Base-by-base conservation (phyloP, 2,329 filamentous ascomycete species). In the Pestalotiopsis sp. region DNA sequence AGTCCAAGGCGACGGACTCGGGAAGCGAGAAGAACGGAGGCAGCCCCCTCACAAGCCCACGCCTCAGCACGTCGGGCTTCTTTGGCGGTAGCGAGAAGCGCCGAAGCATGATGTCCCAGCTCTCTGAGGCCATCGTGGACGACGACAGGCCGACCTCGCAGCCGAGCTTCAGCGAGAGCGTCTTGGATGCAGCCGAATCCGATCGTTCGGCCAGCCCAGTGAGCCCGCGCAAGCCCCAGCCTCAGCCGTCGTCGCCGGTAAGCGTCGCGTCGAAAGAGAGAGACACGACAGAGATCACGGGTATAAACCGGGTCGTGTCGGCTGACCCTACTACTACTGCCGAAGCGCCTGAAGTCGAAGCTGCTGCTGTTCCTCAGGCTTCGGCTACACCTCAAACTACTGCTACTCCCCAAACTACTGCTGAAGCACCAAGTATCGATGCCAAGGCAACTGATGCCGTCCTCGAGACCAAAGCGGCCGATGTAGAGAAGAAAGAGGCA, bases 121-220 rank as follows among this genome's bases (percentile, higher is more conserved):
- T 12, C 41, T 67, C 65, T 13, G 70, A 70, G 36, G 71, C 72
- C 49, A 75, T 74, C 68, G 72, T 77, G 69, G 71, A 72, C 12
- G 68, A 70, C 62, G 64, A 68, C 27, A 71, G 81, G 60, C 81
- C 81, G 14, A 70, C 72, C 20, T 83, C 80, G 45, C 81, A 82
- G 68, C 79, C 78, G 57, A 84, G 82, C 70, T 84, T 84, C 67
- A 80, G 79, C 62, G 83, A 85, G 72, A 84, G 82, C 67, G 77
- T 85, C 38, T 78, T 85, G 25, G 84, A 84, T 6, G 78, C 75
- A 1, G 80, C 77, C 3, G 72, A 67, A 14, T 76, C 76, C 14
- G 74, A 70, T 4, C 71, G 69, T 9, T 69, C 72, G 66, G 79
- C 73, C 23, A 74, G 71, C 13, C 73, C 71, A 23, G 69, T 41